phyloP scores from a whole-genome alignment of 1,284 basidiomycete species.

The Trichosporon faecale region DNA sequence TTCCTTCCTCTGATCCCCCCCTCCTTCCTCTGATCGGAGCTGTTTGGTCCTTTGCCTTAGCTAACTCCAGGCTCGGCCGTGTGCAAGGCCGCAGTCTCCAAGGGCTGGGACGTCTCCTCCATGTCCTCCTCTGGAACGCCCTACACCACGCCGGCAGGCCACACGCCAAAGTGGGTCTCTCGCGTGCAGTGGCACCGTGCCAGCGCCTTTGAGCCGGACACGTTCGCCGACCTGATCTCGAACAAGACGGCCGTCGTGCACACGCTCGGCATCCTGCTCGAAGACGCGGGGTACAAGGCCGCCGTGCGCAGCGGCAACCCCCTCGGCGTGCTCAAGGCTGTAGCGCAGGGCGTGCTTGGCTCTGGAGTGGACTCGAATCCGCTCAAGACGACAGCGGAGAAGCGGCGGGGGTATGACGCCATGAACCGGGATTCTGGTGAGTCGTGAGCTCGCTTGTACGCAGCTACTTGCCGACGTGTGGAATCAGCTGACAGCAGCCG shows the following conservation, averaged over 20 bases:
- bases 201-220: constrained; percentile 70
- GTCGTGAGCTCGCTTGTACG: too few relatives aligned
- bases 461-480: too few relatives aligned
- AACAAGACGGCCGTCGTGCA: constrained; percentile 75
- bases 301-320: constrained; percentile 62
- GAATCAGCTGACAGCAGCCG: constrained; percentile 57
- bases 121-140: constrained; percentile 87
- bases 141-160: constrained; percentile 81
- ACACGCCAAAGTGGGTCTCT: constrained; percentile 75
- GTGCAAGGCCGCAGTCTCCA: constrained; percentile 76
- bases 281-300: constrained; percentile 76
- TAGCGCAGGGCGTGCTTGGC: constrained; percentile 49
- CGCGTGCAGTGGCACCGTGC: constrained; percentile 76
- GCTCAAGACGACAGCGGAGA: constrained; percentile 55
- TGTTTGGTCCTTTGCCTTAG: too few relatives aligned
- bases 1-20: not conserved
- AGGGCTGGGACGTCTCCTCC: constrained; percentile 81
- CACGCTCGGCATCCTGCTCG: constrained; percentile 88
- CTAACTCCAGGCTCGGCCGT: constrained; percentile 75
- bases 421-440: constrained; percentile 88
- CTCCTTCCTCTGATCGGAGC: too few relatives aligned
- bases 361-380: constrained; percentile 59
- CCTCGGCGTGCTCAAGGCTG: constrained; percentile 57
- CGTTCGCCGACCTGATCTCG: constrained; percentile 68
- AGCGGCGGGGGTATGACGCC: constrained; percentile 62